These are phyloP conservation scores for Fusarium palustre DNA, from an alignment of 2,329 filamentous ascomycete genomes.

Conservation along the genomic window DNA sequence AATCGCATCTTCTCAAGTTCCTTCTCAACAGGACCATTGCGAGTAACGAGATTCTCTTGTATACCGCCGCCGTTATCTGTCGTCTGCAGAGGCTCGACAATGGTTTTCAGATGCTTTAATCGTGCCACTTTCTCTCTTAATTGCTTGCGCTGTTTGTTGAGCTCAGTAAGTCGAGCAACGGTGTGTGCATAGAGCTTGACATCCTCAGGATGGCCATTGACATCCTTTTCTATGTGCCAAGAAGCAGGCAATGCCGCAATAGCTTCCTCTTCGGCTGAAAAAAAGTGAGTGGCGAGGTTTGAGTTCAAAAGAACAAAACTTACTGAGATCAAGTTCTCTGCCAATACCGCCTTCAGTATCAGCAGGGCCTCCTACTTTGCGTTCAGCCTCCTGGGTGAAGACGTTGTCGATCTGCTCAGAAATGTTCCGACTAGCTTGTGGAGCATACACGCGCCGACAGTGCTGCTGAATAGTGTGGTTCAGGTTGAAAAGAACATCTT, in stretches of 20 bases:
- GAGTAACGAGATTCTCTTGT: conserved; percentile 75
- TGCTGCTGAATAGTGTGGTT: conserved; percentile 75
- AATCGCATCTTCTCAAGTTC: conserved; percentile 76
- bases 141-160: conserved; percentile 57
- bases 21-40: conserved; percentile 71
- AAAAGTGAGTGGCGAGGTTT: neutral
- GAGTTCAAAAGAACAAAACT: conserved; percentile 11
- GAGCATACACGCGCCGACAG: conserved; percentile 72
- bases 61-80: conserved; percentile 54
- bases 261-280: conserved; percentile 54
- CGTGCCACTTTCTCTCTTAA: conserved; percentile 58
- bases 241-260: conserved; percentile 61
- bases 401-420: conserved; percentile 78
- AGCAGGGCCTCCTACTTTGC: conserved; percentile 52
- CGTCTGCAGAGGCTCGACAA: conserved; percentile 59
- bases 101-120: conserved; percentile 61
- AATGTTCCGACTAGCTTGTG: conserved; percentile 76
- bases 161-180: conserved; percentile 60
- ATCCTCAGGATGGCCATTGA: conserved; percentile 56
- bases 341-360: conserved; percentile 54
- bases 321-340: conserved; percentile 60
- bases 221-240: conserved; percentile 59
- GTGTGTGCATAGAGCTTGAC: conserved; percentile 64
- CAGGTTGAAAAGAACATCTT: conserved; percentile 68
- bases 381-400: conserved; percentile 65